Base-by-base conservation (phyloP, 2,329 filamentous ascomycete genomes). In the Achaetomium macrosporum region DNA sequence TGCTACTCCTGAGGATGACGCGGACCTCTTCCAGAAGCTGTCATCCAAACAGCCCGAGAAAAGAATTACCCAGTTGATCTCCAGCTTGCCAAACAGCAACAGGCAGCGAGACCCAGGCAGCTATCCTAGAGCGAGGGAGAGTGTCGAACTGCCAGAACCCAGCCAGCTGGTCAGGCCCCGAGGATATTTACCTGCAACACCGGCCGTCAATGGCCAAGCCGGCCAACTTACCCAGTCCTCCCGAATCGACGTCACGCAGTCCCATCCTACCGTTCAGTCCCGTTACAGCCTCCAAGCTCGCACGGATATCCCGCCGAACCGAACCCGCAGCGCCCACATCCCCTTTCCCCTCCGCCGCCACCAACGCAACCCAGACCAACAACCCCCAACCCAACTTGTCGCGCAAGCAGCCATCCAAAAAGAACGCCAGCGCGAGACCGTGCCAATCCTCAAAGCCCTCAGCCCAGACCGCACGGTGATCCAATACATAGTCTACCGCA, bases 401-500 rank as follows among this genome's bases (percentile, higher is more conserved):
- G 20, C 9, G 10, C 33, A 33, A 37, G 5, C 33, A 35, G 33
- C 25, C 25, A 25, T 25, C 25, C 25, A 25, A 4, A 25, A 25
- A 25, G 25, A 25, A 7, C 25, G 25, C 25, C 25, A 35, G 10
- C 47, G 35, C 13, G 36, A 47, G 5, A 13, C 47, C 2, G 20
- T 53, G 17, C 13, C 50, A 4, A 37, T 44, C 43, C 8, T 35
- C 20, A 50, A 50, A 10, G 44, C 51, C 15, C 42, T 55, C 11
- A 52, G 55, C 31, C 11, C 40, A 39, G 53, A 51, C 44, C 40
- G 53, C 11, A 42, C 40, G 1, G 31, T 52, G 7, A 16, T 39
- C 47, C 43, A 54, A 11, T 59, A 49, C 29, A 49, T 47, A 9
- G 55, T 59, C 25, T 59, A 50, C 37, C 55, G 53, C 13, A 59